Conservation (phyloP, 495 filamentous ascomycete species). For the Penicillium dipodomyicola region DNA sequence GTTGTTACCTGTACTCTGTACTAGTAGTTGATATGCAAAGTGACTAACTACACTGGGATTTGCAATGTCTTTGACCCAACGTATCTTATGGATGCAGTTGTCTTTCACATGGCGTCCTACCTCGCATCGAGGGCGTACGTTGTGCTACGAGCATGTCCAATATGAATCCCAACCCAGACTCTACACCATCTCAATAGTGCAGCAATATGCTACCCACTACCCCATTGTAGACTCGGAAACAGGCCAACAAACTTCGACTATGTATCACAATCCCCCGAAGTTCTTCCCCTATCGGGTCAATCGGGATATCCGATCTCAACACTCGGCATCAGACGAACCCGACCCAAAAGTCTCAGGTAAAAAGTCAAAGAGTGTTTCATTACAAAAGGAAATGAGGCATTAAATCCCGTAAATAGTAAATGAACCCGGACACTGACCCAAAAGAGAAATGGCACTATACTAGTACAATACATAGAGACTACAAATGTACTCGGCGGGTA, state of each 20-base stretch:
- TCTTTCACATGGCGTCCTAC: background rate
- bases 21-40: conserved; percentile 4
- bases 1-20: background rate
- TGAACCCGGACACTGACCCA: background rate
- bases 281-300: conserved; percentile 7
- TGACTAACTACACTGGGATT: background rate
- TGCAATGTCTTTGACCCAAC: background rate
- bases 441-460: background rate
- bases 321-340: conserved; percentile 7
- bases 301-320: conserved; percentile 10
- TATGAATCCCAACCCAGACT: background rate
- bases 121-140: background rate
- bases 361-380: background rate
- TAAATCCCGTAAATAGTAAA: conserved; percentile 2
- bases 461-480: conserved; percentile 1
- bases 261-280: background rate
- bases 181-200: background rate
- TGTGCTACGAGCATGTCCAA: background rate
- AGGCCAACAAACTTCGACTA: background rate
- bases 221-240: background rate
- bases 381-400: conserved; percentile 5
- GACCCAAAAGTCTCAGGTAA: background rate
- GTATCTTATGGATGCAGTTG: background rate
- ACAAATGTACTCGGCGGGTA: background rate
- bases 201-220: background rate